Base-by-base conservation (phyloP, 345 rosid genomes). In the Salix suchowensis region DNA sequence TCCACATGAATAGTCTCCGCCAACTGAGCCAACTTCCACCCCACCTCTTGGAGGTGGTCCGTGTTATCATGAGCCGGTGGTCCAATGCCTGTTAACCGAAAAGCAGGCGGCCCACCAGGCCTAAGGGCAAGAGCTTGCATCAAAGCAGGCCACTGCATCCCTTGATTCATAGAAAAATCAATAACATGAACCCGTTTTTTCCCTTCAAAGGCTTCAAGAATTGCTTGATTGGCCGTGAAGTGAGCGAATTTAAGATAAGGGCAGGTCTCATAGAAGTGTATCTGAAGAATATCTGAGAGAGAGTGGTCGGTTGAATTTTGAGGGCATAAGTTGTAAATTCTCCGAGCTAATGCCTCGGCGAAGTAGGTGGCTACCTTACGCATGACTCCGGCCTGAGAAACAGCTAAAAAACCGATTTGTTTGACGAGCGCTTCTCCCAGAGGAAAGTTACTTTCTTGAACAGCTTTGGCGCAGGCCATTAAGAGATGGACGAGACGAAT, bases 231-330 rank as follows among this genome's bases (percentile, higher is more conserved):
- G 15, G 97, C 96, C 0, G 92, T 92, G 80, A 92, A 92, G 18
- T 92, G 96, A 32, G 96, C 97, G 78, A 91, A 92, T 68, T 92
- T 91, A 14, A 92, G 90, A n/a, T 92, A 92, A 0, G 97, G 97
- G 68, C 96, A 91, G 3, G 96, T 81, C 79, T 92, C 97, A 70
- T 92, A 92, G 76, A 91, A 92, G 82, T 92, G 92, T 88, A 88
- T 86, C 92, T 92, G 88, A n/a, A 92, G 91, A 46, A 86, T 75
- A 52, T 92, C 89, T 16, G 89, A 76, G 61, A 80, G 79, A 9
- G 90, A 81, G 65, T 80, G 88, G 68, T 91, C 94, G 7, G 88
- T 71, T 0, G 86, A 70, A 58, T 60, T 76, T 24, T 48, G 82
- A 14, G 94, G 96, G 65, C 65, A 81, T 2, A 88, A 67, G 7